phyloP scores from a whole-genome alignment of 2,329 filamentous ascomycete species.

The Pleochaeta shiraiana region DNA sequence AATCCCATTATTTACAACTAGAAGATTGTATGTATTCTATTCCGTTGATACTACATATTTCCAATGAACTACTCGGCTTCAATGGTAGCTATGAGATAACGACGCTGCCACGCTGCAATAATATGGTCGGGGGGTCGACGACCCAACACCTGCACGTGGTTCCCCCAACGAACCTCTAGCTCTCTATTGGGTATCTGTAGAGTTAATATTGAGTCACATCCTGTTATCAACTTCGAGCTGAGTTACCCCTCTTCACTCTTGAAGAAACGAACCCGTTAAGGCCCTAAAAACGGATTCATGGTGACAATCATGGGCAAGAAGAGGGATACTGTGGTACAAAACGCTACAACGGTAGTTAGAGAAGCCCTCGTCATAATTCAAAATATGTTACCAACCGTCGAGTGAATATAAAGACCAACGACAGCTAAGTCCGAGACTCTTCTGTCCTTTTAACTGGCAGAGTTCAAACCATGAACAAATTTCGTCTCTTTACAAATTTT shows the following conservation, averaged over 20 bases:
- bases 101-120: too few relatives aligned
- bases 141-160: neutral
- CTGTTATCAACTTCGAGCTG: neutral
- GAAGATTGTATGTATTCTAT: too few relatives aligned
- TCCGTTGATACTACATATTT: too few relatives aligned
- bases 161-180: neutral
- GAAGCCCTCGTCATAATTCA: neutral
- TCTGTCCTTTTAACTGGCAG: neutral
- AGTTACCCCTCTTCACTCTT: neutral
- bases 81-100: too few relatives aligned
- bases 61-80: too few relatives aligned
- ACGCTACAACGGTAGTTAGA: neutral
- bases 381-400: neutral
- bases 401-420: neutral
- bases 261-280: neutral
- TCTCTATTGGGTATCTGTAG: neutral
- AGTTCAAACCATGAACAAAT: neutral
- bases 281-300: too few relatives aligned
- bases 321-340: neutral
- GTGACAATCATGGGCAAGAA: neutral
- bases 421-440: neutral
- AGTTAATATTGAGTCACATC: neutral
- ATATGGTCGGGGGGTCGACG: neutral
- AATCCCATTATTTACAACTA: too few relatives aligned
- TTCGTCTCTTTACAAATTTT: neutral